A percentile compares a stretch with the other conserved stretches of the same genome.
phyloP scores from a whole-genome alignment of 768 basidiomycete species.

The Termitomyces sp. region DNA sequence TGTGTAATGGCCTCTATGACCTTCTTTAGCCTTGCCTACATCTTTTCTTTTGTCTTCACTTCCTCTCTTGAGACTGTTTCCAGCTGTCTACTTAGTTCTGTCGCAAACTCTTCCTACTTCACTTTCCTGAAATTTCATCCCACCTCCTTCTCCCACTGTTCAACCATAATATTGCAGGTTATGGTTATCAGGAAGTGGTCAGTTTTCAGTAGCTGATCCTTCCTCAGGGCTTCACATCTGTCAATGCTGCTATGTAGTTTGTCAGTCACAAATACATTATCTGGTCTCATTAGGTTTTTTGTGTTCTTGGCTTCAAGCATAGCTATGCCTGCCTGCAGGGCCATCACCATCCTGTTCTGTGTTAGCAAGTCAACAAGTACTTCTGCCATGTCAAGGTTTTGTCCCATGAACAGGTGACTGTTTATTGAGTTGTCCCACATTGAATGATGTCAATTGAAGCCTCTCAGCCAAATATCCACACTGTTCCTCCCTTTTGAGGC shows the following conservation, averaged over 20 bases:
- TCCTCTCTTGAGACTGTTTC: not conserved
- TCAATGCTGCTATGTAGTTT: slow-evolving; percentile 5
- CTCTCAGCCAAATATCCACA: slow-evolving; percentile 25
- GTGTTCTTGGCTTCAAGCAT: slow-evolving; percentile 27
- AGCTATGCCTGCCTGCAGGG: slow-evolving; percentile 26
- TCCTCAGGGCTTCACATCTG: not conserved
- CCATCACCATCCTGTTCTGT: slow-evolving; percentile 27
- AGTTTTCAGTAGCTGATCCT: slow-evolving; percentile 17
- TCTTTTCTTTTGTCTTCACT: not conserved
- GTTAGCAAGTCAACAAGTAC: slow-evolving; percentile 22
- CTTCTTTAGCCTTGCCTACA: not conserved
- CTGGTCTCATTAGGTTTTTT: slow-evolving; percentile 9
- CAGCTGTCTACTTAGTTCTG: not conserved
- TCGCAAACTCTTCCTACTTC: not conserved
- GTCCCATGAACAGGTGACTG: slow-evolving; percentile 29
- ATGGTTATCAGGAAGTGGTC: slow-evolving; percentile 40
- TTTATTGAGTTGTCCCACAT: slow-evolving; percentile 32
- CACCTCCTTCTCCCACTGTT: not conserved
- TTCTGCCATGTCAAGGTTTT: slow-evolving; percentile 17
- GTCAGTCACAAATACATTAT: slow-evolving; percentile 35
- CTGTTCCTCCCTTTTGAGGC: not conserved
- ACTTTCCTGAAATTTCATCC: slow-evolving; percentile 22
- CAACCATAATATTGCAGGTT: slow-evolving; percentile 16
- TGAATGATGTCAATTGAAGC: slow-evolving; percentile 40
- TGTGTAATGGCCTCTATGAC: not conserved